Evolutionary conservation across 1,284 basidiomycete species (phyloP).

Genomic region (Tranzscheliella williamsii): DNA sequence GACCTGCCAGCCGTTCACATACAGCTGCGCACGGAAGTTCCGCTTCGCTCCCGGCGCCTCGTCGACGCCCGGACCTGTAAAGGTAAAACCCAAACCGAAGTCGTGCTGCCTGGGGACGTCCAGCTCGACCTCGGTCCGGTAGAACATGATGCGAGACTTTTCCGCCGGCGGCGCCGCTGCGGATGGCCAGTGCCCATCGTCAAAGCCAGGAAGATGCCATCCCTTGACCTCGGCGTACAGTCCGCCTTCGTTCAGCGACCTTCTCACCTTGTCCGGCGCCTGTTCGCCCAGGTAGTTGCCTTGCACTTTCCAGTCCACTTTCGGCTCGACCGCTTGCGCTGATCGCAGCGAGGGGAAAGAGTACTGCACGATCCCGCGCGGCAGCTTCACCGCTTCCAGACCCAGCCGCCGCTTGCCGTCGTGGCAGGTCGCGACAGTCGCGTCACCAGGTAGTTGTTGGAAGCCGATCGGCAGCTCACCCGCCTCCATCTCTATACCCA

Average conservation of each 20-base stretch:
- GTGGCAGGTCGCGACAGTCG: background rate
- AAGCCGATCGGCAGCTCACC: constrained; percentile 34
- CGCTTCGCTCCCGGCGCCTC: background rate
- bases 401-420: constrained; percentile 9
- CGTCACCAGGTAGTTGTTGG: no score
- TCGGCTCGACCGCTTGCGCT: constrained; percentile 2
- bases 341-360: constrained; percentile 65
- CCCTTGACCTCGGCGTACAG: constrained; percentile 75
- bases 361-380: constrained; percentile 70
- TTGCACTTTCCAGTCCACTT: constrained; percentile 76
- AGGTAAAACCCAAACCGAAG: constrained; percentile 15
- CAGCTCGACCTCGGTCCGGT: constrained; percentile 72
- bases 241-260: constrained; percentile 77
- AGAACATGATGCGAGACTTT: constrained; percentile 71
- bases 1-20: constrained; percentile 56
- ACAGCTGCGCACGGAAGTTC: constrained; percentile 28
- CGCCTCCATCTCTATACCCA: constrained; percentile 70
- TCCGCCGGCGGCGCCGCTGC: constrained; percentile 52
- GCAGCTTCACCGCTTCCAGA: constrained; percentile 67
- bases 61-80: background rate
- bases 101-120: constrained; percentile 51
- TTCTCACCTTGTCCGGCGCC: constrained; percentile 73
- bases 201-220: constrained; percentile 78
- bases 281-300: constrained; percentile 78
- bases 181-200: constrained; percentile 69